Percentiles rank a stretch among this genome's conserved stretches.
phyloP scores from a whole-genome alignment of 768 basidiomycete species.

The Calocera cornea region DNA sequence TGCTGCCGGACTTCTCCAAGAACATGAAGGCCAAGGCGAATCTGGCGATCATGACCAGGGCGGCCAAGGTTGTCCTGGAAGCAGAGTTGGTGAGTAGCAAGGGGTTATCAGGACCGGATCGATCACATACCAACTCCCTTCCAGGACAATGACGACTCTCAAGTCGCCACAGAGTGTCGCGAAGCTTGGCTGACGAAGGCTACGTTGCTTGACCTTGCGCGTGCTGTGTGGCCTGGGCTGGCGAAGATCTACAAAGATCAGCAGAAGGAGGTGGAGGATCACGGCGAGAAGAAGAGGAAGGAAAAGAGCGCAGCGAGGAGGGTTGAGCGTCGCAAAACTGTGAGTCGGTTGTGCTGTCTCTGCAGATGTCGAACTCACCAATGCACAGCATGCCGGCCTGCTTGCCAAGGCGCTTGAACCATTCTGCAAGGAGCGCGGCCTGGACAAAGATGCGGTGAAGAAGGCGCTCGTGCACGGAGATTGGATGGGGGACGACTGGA shows the following conservation, averaged over 20 bases:
- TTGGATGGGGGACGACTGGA: not conserved
- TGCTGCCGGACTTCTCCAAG: no score
- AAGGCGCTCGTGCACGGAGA: not conserved
- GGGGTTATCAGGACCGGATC: no score
- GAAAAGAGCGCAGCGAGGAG: conserved; percentile 33
- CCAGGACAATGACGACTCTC: no score
- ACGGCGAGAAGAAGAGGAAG: conserved; percentile 61
- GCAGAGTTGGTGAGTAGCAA: no score
- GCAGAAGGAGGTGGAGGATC: conserved; percentile 24
- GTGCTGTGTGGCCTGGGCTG: not conserved
- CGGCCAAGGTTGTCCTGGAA: no score
- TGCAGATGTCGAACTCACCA: no score
- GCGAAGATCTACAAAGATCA: not conserved
- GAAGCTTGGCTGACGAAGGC: not conserved
- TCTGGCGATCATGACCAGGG: no score
- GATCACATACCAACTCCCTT: no score
- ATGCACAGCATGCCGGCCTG: not conserved
- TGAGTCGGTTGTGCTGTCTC: no score
- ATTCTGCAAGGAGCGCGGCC: not conserved
- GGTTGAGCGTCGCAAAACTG: no score
- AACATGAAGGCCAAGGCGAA: no score
- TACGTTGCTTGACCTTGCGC: not conserved
- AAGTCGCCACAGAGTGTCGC: not conserved
- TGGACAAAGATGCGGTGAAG: not conserved
- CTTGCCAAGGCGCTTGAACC: not conserved